Base-by-base conservation (phyloP, 1,139 yeast genomes). In the Yamadazyma diddensiae region DNA sequence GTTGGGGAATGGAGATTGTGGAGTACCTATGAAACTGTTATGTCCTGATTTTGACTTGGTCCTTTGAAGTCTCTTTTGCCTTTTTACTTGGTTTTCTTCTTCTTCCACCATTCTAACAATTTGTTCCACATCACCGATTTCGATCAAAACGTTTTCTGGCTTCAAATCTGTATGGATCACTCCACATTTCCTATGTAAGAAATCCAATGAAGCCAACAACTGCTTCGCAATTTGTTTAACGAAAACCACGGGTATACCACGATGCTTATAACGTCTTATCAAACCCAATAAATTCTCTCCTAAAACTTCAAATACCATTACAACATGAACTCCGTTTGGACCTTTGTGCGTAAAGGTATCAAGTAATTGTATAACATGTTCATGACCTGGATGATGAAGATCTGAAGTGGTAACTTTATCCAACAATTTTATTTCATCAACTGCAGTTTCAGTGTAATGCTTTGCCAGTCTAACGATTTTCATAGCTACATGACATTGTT, bases 111-210 rank as follows among this genome's bases (percentile, higher is more conserved):
- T 64, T 34, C 66, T 59, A 18, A 85, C 79, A 43, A 84, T 73
- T 38, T 70, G 74, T 47, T 82, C 88, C 21, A 82, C 90, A 47
- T 85, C 87, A 24, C 81, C 82, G 38, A 86, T 81, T 49, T 83
- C 88, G 30, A 86, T 72, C 42, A 87, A 62, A n/a, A 87, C 82
- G 53, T 87, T 87, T 54, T 87, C 96, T 0, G 96, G 96, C 56
- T 87, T 87, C 41, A 87, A 65, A 52, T 87, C 96, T 0, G 96
- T 87, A 58, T 87, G 96, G 38, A 87, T 83, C 21, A 87, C 81
- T n/a, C 95, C 95, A 57, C 95, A 84, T 45, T 75, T 81, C 28
- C 92, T 63, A 53, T 87, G 96, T 42, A 87, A 62, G 52, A 82
- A 86, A 56, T 87, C 95, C 41, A 85, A 63, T 0, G 92, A 87